Conservation (phyloP, 164 flowering plant genomes). For the Annona squamosa region DNA sequence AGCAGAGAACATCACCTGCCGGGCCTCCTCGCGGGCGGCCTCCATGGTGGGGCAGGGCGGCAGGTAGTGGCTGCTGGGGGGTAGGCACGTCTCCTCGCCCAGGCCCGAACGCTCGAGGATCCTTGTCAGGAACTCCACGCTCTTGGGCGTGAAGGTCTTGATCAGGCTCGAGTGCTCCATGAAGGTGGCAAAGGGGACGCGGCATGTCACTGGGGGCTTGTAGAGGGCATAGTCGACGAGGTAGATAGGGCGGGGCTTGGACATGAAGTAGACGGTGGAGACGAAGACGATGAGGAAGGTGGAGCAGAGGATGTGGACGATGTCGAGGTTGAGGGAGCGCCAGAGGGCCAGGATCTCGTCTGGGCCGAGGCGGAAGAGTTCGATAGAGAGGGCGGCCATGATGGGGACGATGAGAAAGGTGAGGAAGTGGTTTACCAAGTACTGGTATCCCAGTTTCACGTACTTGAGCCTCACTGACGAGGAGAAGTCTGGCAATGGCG, state of each 20-base stretch:
- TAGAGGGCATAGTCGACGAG: conserved; percentile 55
- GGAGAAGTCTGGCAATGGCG: conserved; percentile 38
- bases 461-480: conserved; percentile 58
- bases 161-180: conserved; percentile 49
- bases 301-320: conserved; percentile 36
- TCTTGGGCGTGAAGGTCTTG: conserved; percentile 26
- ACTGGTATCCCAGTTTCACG: conserved; percentile 58
- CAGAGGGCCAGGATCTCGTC: conserved; percentile 30
- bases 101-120: conserved; percentile 17
- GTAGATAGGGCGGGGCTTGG: conserved; percentile 39
- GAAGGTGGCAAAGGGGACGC: conserved; percentile 56
- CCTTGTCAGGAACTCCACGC: conserved; percentile 47
- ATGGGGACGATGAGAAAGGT: conserved; percentile 40
- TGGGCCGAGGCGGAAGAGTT: conserved; percentile 40
- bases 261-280: conserved; percentile 41
- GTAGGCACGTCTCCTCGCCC: conserved; percentile 9
- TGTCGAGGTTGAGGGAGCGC: conserved; percentile 30
- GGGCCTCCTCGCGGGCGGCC: conserved; percentile 6
- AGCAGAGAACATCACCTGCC: conserved; percentile 14
- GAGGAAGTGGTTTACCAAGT: conserved; percentile 48
- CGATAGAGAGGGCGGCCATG: conserved; percentile 23
- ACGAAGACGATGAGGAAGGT: conserved; percentile 34
- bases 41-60: conserved; percentile 11
- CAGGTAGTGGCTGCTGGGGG: conserved; percentile 4
- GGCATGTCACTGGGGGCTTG: conserved; percentile 45